phyloP scores from a whole-genome alignment of 768 basidiomycete species.

The Phylloporus sp. region DNA sequence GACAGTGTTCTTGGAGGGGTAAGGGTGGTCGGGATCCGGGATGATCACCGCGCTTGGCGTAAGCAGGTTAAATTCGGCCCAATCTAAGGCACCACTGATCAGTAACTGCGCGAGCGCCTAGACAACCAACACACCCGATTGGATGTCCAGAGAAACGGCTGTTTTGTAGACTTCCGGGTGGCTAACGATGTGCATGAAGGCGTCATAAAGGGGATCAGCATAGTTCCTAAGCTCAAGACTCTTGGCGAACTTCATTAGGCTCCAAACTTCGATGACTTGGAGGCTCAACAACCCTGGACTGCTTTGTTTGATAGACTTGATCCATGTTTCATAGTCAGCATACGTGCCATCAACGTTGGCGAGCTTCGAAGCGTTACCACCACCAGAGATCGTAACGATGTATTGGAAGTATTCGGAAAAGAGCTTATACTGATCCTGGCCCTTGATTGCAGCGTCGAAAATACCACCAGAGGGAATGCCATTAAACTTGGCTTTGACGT shows the following conservation, averaged over 20 bases:
- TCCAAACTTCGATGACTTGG: neutral
- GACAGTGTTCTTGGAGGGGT: neutral
- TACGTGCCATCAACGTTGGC: neutral
- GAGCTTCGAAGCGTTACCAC: neutral
- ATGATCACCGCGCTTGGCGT: neutral
- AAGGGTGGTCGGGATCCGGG: neutral
- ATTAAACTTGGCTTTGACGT: neutral
- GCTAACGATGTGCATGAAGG: neutral
- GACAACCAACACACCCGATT: neutral
- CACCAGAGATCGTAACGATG: neutral
- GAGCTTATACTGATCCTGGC: neutral
- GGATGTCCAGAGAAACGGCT: neutral
- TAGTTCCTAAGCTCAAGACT: neutral
- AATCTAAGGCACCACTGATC: neutral
- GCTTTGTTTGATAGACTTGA: neutral
- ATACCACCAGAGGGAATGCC: neutral
- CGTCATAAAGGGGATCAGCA: neutral
- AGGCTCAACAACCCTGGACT: neutral
- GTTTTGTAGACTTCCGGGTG: neutral
- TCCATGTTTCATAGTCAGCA: neutral
- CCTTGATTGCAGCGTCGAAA: neutral
- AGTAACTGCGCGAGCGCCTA: neutral
- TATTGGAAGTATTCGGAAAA: neutral
- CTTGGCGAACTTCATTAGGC: neutral
- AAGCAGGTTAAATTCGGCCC: neutral